Base-by-base conservation (phyloP, 305 asterid genomes). In the Solanum aculeatissimum region DNA sequence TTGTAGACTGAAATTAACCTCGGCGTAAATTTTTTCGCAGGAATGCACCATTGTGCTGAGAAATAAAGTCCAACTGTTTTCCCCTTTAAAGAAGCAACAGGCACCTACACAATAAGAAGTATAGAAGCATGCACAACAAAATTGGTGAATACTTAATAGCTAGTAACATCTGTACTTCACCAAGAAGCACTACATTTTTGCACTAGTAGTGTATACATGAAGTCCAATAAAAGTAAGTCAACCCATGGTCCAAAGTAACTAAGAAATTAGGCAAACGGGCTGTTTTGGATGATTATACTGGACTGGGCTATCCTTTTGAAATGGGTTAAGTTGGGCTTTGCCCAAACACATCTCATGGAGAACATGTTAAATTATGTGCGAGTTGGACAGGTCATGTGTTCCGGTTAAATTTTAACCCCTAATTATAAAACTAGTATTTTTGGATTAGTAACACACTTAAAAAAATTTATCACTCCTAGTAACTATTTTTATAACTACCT, bases 41-140 rank as follows among this genome's bases (percentile, higher is more conserved):
- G 97, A 47, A 83, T 81, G 86, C 97, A 93, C 98, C 95, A 92
- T 40, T 89, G 83, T 1, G 97, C 98, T 9, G 97, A 93, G 91
- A 93, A 94, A 66, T 86, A 93, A 47, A 94, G 94, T 8, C 97
- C 98, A 29, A 92, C 81, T 2, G 94, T 94, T 88, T 92, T 91
- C 82, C 92, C 92, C 49, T 1, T 81, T 53, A 89, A 84, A n/a
- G 95, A 89, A 40, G 87, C 9, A 40, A 91, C 86, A 0, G 95
- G 86, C 8, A 89, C 94, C 98, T 94, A 86, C 62, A 80, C 57
- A 53, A 83, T 79, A 75, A 32, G 23, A 14, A 3, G 25, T 68
- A 77, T 14, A 35, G 23, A 71, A 3, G 49, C 19, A 32, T 14
- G 32, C 87, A 57, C 55, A 81, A 15, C 15, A 6, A 9, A 29